Base-by-base conservation (phyloP, 257 asterid species). In the Osmanthus fragrans region DNA sequence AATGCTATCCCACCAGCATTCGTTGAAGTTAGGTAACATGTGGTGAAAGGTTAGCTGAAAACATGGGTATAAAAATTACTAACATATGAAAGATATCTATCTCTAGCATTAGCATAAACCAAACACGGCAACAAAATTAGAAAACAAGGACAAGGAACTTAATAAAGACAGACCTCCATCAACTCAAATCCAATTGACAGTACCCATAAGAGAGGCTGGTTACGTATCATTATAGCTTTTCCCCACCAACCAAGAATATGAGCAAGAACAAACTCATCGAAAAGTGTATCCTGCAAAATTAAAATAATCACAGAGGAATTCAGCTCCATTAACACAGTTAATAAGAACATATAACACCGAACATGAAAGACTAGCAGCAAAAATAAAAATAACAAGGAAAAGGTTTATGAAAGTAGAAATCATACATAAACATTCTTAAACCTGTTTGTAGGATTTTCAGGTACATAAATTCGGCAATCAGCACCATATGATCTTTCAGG, bases 231-330 rank as follows among this genome's bases (percentile, higher is more conserved):
- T 82, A 96, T 96, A 60, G 99, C 99, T 85, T 96, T 96, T 68
- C 98, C 99, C 99, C 99, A 96, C 98, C 99, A 96, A 70, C 99
- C 99, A 83, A 93, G 91, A 78, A 96, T 84, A 85, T 96, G 99
- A 76, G 99, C 99, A 80, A 92, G 82, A 75, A 93, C 99, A 88
- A 96, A 96, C 87, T 93, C 98, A 88, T 96, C 99, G 81, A 93
- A 93, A 74, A 96, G 95, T 68, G 99, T 96, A 65, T 96, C 99
- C 99, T 96, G 75, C 66, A 71, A 71, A 81, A 80, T 66, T 65
- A 54, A 58, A 76, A 13, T 33, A 36, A 77, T 73, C 74, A 45
- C 76, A 74, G 75, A 82, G 54, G 42, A 32, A 19, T 74, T 37
- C 21, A 49, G 81, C 83, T 82, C 80, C 74, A 42, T 70, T 34